phyloP scores from a whole-genome alignment of 169 alveolate species.

The Plasmodium cynomolgi region DNA sequence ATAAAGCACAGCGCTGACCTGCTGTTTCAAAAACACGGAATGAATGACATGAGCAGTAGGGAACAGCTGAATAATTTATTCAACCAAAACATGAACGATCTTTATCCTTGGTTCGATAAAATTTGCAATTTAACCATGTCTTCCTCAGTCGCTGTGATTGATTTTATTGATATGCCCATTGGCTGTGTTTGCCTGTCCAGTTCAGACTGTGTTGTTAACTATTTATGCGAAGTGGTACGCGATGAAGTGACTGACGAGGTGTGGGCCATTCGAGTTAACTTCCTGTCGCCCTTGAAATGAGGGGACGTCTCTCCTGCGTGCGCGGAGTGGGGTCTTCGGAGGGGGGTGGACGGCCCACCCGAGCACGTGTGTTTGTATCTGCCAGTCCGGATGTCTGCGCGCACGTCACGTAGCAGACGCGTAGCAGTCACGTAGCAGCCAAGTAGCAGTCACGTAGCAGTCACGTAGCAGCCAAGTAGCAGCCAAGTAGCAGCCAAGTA shows the following conservation, averaged over 20 bases:
- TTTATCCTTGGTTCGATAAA: slow-evolving; percentile 71
- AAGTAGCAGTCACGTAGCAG: too few species aligned
- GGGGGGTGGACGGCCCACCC: too few species aligned
- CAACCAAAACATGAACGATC: slow-evolving; percentile 34
- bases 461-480: too few species aligned
- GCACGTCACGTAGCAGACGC: not conserved
- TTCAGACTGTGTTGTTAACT: slow-evolving; percentile 65
- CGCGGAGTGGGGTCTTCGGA: too few species aligned
- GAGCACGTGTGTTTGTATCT: not conserved
- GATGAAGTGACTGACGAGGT: slow-evolving; percentile 72
- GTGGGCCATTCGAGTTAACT: slow-evolving; percentile 75
- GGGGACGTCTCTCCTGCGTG: not conserved
- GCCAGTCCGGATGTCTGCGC: too few species aligned
- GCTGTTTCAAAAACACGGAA: slow-evolving; percentile 36
- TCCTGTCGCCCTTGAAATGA: slow-evolving; percentile 53
- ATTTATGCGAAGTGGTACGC: slow-evolving; percentile 66
- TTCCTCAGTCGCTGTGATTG: slow-evolving; percentile 57
- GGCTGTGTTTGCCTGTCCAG: slow-evolving; percentile 72
- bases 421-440: too few species aligned
- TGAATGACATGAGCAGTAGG: slow-evolving; percentile 10
- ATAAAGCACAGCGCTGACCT: slow-evolving; percentile 48
- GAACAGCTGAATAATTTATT: slow-evolving; percentile 49
- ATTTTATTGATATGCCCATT: slow-evolving; percentile 68
- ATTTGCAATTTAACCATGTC: slow-evolving; percentile 61
- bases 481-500: too few species aligned